Evolutionary conservation across 768 basidiomycete genomes (phyloP).

Genomic region (Lactarius hatsudake): DNA sequence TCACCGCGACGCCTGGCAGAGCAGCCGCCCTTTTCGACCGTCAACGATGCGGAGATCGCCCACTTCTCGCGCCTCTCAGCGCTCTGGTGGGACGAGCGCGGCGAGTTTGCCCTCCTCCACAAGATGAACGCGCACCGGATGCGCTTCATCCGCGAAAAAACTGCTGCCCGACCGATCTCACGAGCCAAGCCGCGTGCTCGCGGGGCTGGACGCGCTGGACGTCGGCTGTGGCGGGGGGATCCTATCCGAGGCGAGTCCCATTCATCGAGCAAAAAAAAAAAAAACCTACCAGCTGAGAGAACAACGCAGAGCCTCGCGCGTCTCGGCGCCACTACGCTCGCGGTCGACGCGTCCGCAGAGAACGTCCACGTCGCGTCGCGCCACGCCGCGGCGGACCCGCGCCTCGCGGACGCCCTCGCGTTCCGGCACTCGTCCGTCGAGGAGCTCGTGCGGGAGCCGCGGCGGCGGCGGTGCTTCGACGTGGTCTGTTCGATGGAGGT

Average conservation of each 20-base stretch:
- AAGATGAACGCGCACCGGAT: constrained; percentile 93
- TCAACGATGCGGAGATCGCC: constrained; percentile 79
- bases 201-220: constrained; percentile 74
- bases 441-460: constrained; percentile 57
- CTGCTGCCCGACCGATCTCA: constrained; percentile 50
- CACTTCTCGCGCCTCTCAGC: constrained; percentile 87
- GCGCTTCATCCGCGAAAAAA: constrained; percentile 76
- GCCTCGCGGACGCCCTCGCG: constrained; percentile 46
- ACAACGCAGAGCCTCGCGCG: constrained; percentile 77
- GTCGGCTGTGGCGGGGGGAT: constrained; percentile 96
- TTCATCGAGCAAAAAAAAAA: too few relatives aligned
- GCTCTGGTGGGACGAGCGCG: constrained; percentile 95
- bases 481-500: constrained; percentile 98
- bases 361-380: constrained; percentile 84
- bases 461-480: constrained; percentile 76
- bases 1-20: background rate
- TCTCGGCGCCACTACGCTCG: constrained; percentile 82
- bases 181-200: constrained; percentile 40
- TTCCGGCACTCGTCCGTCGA: constrained; percentile 81
- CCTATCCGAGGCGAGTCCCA: constrained; percentile 71
- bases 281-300: too few relatives aligned
- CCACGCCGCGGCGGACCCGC: constrained; percentile 78
- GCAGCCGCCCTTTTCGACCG: constrained; percentile 37
- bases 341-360: constrained; percentile 86
- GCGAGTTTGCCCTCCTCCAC: constrained; percentile 86